Evolutionary conservation across 352 stramenopile species (phyloP), one percentile per base, ranked within the genome.

Genomic region (Phytophthora brassicae): DNA sequence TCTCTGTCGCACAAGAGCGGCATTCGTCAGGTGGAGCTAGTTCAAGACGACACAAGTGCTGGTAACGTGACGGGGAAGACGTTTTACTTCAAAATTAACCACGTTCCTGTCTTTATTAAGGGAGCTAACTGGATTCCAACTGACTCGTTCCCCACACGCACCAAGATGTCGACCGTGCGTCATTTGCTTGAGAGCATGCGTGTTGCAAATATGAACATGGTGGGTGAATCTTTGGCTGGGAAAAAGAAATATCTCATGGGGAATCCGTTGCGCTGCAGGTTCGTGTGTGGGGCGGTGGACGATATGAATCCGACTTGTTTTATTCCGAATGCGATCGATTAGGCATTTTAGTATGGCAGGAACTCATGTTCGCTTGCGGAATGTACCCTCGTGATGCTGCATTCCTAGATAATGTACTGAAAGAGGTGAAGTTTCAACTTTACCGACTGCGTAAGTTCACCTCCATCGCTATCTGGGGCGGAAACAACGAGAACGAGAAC

Each of bases 401-500:
- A 1, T 96, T 95, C 49, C 64, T 95, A 2, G 8, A 75, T 0
- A 79, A 79, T 29, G 81, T 86, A 2, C 38, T 67, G 8, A 23
- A 64, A 8, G 89, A 97, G 67, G 72, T 96, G 13, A 19, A 29
- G 9, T 78, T 77, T 58, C 84, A 95, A 60, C 76, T 91, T 7
- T 58, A 54, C 1, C 75, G 89, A 0, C 60, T 97, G 51, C 70
- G 74, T 26, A 86, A 89, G 57, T 92, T 81, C 64, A 87, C 87
- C 22, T 95, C 81, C 51, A 85, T 97, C 51, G 81, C 84, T 8
- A 90, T 96, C 16, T 97, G 89, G 89, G 86, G 88, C 11, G 89
- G 83, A 26, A 96, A 96, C 75, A 97, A 97, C 63, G 89, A 97
- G 60, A 96, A 96, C 66, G 83, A 94, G 60, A 86, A 84, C 56